A percentile compares a stretch with the other conserved stretches of the same genome.
phyloP scores from a whole-genome alignment of 2,329 filamentous ascomycete genomes.

The Helicocarpus griseus region DNA sequence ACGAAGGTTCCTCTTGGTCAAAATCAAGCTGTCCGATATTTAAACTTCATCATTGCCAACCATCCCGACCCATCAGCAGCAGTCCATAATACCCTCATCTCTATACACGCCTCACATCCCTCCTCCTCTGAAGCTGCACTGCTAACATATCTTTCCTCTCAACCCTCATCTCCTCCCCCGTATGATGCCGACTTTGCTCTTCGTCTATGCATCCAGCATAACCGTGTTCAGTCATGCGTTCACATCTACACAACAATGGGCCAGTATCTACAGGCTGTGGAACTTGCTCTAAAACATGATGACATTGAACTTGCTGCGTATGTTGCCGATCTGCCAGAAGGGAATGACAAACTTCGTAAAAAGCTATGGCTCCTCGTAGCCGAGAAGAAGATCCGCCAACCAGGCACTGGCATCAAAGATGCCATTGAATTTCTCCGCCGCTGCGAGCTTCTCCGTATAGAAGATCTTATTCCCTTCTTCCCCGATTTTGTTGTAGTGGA shows the following conservation, averaged over 20 bases:
- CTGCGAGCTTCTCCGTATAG: constrained; percentile 85
- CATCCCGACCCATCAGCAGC: constrained; percentile 71
- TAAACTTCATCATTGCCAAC: constrained; percentile 81
- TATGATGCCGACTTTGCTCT: constrained; percentile 97
- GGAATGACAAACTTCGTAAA: constrained; percentile 72
- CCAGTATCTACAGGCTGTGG: constrained; percentile 86
- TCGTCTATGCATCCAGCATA: constrained; percentile 86
- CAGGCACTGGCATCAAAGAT: constrained; percentile 77
- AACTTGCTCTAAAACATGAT: constrained; percentile 80
- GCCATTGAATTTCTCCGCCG: constrained; percentile 90
- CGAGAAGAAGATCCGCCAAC: constrained; percentile 75
- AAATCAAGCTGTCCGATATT: constrained; percentile 89
- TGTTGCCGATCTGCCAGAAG: constrained; percentile 74
- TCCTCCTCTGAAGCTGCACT: constrained; percentile 77
- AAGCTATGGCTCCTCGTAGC: constrained; percentile 93
- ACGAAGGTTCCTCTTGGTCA: constrained; percentile 57
- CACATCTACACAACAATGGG: constrained; percentile 97
- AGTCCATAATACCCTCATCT: constrained; percentile 93
- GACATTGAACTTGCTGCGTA: constrained; percentile 82
- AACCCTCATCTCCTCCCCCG: constrained; percentile 71
- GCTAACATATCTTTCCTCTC: constrained; percentile 79
- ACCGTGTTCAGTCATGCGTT: constrained; percentile 85
- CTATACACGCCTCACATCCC: constrained; percentile 81
- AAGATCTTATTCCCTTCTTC: constrained; percentile 96
- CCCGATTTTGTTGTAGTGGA: constrained; percentile 98